phyloP scores from a whole-genome alignment of 108 stramenopile species.

The Parmales sp. region DNA sequence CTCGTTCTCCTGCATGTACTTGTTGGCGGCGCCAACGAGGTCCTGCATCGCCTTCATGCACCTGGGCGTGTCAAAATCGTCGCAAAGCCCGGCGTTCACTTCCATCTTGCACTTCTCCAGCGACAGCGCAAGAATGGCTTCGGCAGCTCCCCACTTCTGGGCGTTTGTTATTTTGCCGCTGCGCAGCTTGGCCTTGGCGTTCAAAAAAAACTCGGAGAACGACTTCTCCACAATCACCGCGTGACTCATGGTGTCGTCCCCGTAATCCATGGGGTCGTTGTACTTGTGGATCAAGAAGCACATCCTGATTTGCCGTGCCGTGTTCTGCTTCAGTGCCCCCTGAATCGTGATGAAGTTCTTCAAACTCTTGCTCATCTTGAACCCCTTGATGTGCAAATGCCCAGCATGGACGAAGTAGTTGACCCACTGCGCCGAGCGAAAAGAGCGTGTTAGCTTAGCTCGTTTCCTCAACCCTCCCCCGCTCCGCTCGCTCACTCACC shows the following conservation, averaged over 20 bases:
- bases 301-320: constrained; percentile 76
- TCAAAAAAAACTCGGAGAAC: constrained; percentile 83
- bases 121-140: constrained; percentile 36
- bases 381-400: constrained; percentile 86
- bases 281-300: constrained; percentile 86
- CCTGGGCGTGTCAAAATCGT: constrained; percentile 87
- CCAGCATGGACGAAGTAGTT: constrained; percentile 83
- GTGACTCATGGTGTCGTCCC: constrained; percentile 84
- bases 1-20: constrained; percentile 42
- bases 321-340: constrained; percentile 68
- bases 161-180: constrained; percentile 44
- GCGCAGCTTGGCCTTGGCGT: constrained; percentile 76
- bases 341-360: constrained; percentile 95
- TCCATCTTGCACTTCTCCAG: constrained; percentile 37
- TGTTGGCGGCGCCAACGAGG: constrained; percentile 65
- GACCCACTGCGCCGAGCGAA: constrained; percentile 58
- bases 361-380: constrained; percentile 92
- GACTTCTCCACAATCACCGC: constrained; percentile 77
- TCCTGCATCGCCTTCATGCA: constrained; percentile 65
- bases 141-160: constrained; percentile 46
- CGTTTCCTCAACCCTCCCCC: no score
- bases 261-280: constrained; percentile 90
- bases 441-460: no score
- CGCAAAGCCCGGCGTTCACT: constrained; percentile 65
- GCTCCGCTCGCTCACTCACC: no score